phyloP scores from a whole-genome alignment of 805 yeast species.

The Metschnikowia corniflorae region DNA sequence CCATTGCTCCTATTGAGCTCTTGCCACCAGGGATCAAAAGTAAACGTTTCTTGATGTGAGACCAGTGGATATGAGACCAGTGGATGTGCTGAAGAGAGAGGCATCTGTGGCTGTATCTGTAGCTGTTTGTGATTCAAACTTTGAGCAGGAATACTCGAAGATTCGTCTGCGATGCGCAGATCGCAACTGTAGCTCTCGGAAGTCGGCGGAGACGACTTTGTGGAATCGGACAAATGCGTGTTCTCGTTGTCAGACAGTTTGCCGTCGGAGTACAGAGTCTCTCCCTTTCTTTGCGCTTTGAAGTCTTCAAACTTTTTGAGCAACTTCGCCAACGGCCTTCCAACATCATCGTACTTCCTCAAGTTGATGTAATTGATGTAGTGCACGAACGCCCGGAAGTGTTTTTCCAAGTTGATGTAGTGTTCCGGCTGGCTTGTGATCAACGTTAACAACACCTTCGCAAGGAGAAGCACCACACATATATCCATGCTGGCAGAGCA shows the following conservation, averaged over 20 bases:
- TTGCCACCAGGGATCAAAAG: constrained; percentile 7
- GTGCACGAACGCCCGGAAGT: constrained; percentile 14
- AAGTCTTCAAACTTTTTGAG: constrained; percentile 8
- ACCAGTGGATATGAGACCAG: not conserved
- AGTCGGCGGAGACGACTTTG: constrained; percentile 3
- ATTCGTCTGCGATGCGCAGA: not conserved
- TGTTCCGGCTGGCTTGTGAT: constrained; percentile 18
- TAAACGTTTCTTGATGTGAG: not conserved
- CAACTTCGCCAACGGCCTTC: constrained; percentile 14
- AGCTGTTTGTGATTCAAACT: not conserved
- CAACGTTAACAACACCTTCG: constrained; percentile 14
- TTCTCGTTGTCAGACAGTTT: constrained; percentile 2
- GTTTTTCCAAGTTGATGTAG: constrained; percentile 16
- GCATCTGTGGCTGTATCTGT: not conserved
- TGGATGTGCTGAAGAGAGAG: not conserved
- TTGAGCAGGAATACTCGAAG: not conserved
- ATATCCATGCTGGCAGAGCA: constrained; percentile 16
- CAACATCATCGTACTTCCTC: constrained; percentile 17
- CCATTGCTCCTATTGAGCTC: no score
- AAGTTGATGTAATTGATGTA: constrained; percentile 13
- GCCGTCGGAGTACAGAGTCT: not conserved
- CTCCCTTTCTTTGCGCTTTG: constrained; percentile 8
- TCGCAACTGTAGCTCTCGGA: constrained; percentile 1
- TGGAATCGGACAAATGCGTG: not conserved
- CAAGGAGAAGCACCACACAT: constrained; percentile 16